phyloP scores from a whole-genome alignment of 768 basidiomycete species.

The Hericium coralloides region DNA sequence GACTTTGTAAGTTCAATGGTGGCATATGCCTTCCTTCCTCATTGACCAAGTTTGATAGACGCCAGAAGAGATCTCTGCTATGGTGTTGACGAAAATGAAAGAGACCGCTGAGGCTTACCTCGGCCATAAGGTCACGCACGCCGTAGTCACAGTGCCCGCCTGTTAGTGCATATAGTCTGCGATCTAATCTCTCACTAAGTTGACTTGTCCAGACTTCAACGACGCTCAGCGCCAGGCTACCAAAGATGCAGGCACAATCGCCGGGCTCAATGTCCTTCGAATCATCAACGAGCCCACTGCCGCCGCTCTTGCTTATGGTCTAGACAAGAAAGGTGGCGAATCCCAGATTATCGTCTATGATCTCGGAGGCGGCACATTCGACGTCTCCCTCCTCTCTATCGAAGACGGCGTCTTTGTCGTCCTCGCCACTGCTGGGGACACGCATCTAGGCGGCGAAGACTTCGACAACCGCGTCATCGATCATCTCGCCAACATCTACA shows the following conservation, averaged over 20 bases:
- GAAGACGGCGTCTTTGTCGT: conserved; percentile 54
- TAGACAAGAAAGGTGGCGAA: conserved; percentile 92
- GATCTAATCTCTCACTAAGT: neutral
- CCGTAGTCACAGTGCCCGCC: conserved; percentile 96
- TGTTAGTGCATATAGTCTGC: conserved; percentile 21
- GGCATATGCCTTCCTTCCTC: neutral
- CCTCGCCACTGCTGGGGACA: conserved; percentile 57
- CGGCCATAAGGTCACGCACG: conserved; percentile 91
- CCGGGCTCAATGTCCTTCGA: conserved; percentile 90
- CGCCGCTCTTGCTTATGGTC: conserved; percentile 95
- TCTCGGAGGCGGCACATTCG: conserved; percentile 97
- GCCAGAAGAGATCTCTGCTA: conserved; percentile 91
- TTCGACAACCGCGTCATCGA: conserved; percentile 39
- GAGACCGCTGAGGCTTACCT: conserved; percentile 99
- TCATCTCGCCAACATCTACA: conserved; percentile 48
- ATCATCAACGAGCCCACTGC: conserved; percentile 98
- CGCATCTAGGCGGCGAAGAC: conserved; percentile 57
- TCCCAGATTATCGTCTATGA: conserved; percentile 97
- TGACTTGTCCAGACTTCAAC: neutral
- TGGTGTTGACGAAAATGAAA: conserved; percentile 97
- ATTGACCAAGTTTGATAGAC: conserved; percentile 37
- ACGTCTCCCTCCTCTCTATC: conserved; percentile 85
- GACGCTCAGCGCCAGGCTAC: conserved; percentile 53
- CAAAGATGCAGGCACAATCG: conserved; percentile 94
- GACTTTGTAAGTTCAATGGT: conserved; percentile 58